A percentile compares a stretch with the other conserved stretches of the same genome.
Conservation (phyloP, 257 asterid genomes). For the Catharanthus roseus region DNA sequence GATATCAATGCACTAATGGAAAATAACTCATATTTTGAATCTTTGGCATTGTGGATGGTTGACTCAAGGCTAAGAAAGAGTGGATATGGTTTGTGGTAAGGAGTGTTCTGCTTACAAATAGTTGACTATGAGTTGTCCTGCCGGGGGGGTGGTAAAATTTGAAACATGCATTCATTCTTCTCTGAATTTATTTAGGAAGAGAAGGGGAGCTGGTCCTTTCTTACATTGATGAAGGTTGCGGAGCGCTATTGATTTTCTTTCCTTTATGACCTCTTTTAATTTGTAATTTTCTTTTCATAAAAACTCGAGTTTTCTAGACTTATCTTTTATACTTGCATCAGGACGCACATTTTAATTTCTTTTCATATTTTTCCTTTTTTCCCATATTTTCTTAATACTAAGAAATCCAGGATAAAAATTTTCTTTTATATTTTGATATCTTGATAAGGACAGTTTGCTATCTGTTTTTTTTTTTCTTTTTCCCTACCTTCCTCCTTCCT, state of each 20-base stretch:
- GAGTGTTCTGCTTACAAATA: neutral
- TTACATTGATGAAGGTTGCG: neutral
- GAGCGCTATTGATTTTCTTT: too few species aligned
- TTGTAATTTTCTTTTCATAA: neutral
- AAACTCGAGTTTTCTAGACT: neutral
- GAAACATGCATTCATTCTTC: neutral
- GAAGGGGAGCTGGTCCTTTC: neutral
- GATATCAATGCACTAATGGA: neutral
- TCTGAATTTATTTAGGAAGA: neutral
- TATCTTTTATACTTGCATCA: neutral
- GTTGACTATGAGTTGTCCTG: neutral
- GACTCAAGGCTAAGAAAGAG: neutral
- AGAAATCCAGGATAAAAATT: neutral
- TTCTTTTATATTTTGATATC: neutral
- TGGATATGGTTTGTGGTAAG: neutral
- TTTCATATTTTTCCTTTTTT: too few species aligned
- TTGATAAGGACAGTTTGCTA: too few species aligned
- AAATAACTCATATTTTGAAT: too few species aligned
- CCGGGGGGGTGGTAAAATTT: neutral
- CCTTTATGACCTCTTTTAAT: neutral
- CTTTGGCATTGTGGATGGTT: neutral
- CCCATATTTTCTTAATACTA: too few species aligned
- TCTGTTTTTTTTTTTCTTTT: neutral
- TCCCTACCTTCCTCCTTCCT: neutral
- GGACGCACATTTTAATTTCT: neutral